These are phyloP conservation scores for Aspergillus bertholletiae DNA, from an alignment of 495 filamentous ascomycete genomes.

Conservation along the genomic window DNA sequence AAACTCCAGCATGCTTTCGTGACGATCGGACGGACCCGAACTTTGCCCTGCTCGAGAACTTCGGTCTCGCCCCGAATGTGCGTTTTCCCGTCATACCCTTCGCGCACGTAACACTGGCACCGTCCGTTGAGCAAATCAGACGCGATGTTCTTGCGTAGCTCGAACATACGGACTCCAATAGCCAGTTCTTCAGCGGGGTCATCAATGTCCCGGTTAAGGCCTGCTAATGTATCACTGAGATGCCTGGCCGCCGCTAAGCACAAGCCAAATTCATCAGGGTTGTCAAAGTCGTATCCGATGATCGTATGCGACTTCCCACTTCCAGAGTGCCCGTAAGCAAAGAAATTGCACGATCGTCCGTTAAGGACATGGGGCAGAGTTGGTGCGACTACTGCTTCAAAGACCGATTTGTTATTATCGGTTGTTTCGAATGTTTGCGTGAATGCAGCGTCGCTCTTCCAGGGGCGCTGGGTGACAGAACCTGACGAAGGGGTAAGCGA, in stretches of 20 bases:
- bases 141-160: slow-evolving; percentile 22
- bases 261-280: slow-evolving; percentile 15
- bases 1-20: slow-evolving; percentile 23
- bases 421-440: not conserved
- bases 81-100: slow-evolving; percentile 15
- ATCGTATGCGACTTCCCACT: slow-evolving; percentile 27
- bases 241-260: slow-evolving; percentile 21
- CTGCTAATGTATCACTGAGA: slow-evolving; percentile 4
- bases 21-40: slow-evolving; percentile 19
- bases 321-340: slow-evolving; percentile 28
- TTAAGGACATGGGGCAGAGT: slow-evolving; percentile 4
- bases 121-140: slow-evolving; percentile 23
- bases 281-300: slow-evolving; percentile 22
- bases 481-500: not conserved
- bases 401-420: slow-evolving; percentile 9
- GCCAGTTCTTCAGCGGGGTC: slow-evolving; percentile 8
- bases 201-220: slow-evolving; percentile 3
- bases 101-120: slow-evolving; percentile 20
- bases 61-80: slow-evolving; percentile 25
- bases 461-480: not conserved
- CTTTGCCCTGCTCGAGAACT: slow-evolving; percentile 19
- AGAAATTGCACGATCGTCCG: slow-evolving; percentile 17
- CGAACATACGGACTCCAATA: slow-evolving; percentile 22
- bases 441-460: slow-evolving; percentile 12
- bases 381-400: slow-evolving; percentile 7